These are phyloP conservation scores for Meyerozyma guilliermondii DNA, from an alignment of 1,139 yeast species.

Conservation along the genomic window DNA sequence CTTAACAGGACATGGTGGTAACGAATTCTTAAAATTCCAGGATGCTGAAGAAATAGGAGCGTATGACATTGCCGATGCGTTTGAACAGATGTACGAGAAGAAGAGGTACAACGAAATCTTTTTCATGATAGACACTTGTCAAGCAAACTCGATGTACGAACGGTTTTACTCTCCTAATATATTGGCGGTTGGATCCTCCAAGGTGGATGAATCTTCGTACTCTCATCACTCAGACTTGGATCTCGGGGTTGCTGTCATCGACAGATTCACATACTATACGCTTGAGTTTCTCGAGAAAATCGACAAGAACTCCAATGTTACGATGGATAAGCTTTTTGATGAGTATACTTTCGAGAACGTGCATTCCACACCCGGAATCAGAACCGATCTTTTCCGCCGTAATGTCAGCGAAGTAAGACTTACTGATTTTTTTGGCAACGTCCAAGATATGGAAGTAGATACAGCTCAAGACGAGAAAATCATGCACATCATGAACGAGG, in stretches of 20 bases:
- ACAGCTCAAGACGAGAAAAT: constrained; percentile 1
- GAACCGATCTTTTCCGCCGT: constrained; percentile 72
- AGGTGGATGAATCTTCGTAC: constrained; percentile 82
- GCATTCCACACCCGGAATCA: constrained; percentile 88
- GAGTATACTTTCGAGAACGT: constrained; percentile 80
- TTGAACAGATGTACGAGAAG: constrained; percentile 95
- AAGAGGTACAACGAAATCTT: constrained; percentile 90
- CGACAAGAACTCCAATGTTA: constrained; percentile 65
- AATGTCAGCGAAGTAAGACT: constrained; percentile 66
- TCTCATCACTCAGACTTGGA: constrained; percentile 95
- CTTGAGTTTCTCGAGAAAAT: constrained; percentile 82
- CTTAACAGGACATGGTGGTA: constrained; percentile 98
- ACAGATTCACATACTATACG: constrained; percentile 88
- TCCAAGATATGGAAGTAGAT: constrained; percentile 76
- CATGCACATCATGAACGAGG: constrained; percentile 8
- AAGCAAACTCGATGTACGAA: constrained; percentile 96
- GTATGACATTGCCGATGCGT: constrained; percentile 94
- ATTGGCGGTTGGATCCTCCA: constrained; percentile 91
- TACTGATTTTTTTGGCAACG: constrained; percentile 94
- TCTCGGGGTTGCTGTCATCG: constrained; percentile 96
- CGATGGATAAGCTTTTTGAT: constrained; percentile 78
- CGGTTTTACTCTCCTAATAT: constrained; percentile 90
- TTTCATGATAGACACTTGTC: constrained; percentile 98
- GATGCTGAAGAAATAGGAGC: constrained; percentile 98
- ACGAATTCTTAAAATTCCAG: constrained; percentile 92